These are phyloP conservation scores for Stagonosporopsis rhizophila DNA, from an alignment of 2,329 filamentous ascomycete genomes.

Conservation along the genomic window DNA sequence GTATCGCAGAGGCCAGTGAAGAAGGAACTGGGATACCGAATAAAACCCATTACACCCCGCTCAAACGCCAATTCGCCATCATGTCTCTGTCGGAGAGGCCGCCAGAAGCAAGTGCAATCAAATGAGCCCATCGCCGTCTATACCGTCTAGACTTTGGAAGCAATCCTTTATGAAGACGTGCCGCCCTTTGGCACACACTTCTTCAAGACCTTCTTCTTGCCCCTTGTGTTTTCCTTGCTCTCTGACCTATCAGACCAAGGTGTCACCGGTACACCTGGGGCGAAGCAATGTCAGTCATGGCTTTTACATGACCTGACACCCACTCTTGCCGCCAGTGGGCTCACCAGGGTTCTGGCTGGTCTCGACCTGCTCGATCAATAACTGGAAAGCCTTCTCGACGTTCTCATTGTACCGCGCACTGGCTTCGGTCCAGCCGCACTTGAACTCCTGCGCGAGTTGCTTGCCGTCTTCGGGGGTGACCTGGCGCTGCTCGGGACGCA, in stretches of 20 bases:
- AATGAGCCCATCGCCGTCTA: constrained; percentile 21
- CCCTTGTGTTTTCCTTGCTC: background rate
- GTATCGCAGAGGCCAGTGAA: constrained; percentile 1
- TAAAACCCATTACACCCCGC: constrained; percentile 35
- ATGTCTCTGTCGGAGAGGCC: constrained; percentile 17
- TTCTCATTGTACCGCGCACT: constrained; percentile 95
- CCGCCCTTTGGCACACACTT: constrained; percentile 4
- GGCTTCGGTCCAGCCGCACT: constrained; percentile 93
- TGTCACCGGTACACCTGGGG: background rate
- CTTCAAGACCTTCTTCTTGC: constrained; percentile 5
- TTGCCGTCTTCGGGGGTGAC: constrained; percentile 86
- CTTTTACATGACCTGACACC: constrained; percentile 81
- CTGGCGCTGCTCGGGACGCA: constrained; percentile 91
- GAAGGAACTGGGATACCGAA: constrained; percentile 14
- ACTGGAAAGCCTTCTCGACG: constrained; percentile 88
- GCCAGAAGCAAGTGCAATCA: constrained; percentile 1
- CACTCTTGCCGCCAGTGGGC: constrained; percentile 72
- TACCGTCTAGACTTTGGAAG: constrained; percentile 25
- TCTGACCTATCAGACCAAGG: background rate
- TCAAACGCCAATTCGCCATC: constrained; percentile 38
- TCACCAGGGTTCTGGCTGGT: constrained; percentile 91
- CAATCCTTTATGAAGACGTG: constrained; percentile 1
- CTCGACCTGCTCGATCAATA: constrained; percentile 94
- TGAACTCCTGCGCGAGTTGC: constrained; percentile 82
- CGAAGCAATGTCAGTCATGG: constrained; percentile 26